Base-by-base conservation (phyloP, 345 rosid genomes). In the Populus tremula region DNA sequence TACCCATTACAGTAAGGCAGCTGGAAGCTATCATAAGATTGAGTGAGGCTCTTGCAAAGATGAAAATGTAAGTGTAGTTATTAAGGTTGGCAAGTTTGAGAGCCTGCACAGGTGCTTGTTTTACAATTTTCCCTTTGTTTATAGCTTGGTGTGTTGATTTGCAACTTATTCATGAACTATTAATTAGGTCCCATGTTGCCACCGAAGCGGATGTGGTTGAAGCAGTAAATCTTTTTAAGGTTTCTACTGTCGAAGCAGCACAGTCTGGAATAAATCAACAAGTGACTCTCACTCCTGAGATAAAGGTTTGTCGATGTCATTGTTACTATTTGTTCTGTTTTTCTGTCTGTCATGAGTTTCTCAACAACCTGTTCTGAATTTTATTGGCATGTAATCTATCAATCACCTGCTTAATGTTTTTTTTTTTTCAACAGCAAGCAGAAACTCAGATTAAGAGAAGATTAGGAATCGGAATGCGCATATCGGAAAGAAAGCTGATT, bases 201-300 rank as follows among this genome's bases (percentile, higher is more conserved):
- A 91, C 92, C 27, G 95, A 89, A 86, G 85, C 88, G 47, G 93
- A 96, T 69, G 99, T 96, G 75, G 83, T 86, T 72, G 94, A 92
- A 85, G 99, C 98, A 76, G 88, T 90, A 69, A 92, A 92, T 49
- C 97, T 93, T 80, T 93, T 92, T 79, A 92, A 89, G 77, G 91
- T 92, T 72, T 90, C 99, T 76, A 93, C 99, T n/a, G 88, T 96
- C 89, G 99, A 96, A 83, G 98, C 98, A 17, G 98, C 98, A 73
- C 87, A 93, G 16, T 96, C 97, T 63, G 98, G 99, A 79, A 92
- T 96, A 78, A 93, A 90, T 83, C 97, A 92, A 81, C 96, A 91
- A 82, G 83, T 96, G 43, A 91, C 93, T 81, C 84, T 90, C 73
- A 90, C 94, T 11, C 85, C 90, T 9, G 99, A 93, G 80, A 96